A percentile compares a stretch with the other conserved stretches of the same genome.
phyloP scores from a whole-genome alignment of 1,284 basidiomycete genomes.

The Ceratobasidium sp. region DNA sequence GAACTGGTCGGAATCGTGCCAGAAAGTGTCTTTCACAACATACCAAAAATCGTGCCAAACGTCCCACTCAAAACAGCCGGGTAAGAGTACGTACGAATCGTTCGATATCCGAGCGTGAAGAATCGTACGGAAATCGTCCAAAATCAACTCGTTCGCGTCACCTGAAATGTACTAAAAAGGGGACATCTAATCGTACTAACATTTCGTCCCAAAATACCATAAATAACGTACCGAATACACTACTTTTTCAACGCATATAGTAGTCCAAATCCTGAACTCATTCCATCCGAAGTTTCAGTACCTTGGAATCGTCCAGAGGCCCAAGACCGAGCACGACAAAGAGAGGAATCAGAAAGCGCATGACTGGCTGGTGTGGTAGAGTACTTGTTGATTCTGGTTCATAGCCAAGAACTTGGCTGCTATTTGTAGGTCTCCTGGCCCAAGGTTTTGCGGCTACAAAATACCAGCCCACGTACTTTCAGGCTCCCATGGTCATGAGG shows the following conservation, averaged over 20 bases:
- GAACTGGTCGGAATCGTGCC: not conserved
- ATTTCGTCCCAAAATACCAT: constrained; percentile 13
- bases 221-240: constrained; percentile 4
- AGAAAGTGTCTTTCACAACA: not conserved
- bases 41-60: not conserved
- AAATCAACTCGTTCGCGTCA: not conserved
- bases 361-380: too few relatives aligned
- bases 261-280: not conserved
- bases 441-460: too few relatives aligned
- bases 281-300: constrained; percentile 15
- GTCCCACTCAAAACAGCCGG: not conserved
- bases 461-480: too few relatives aligned
- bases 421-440: too few relatives aligned
- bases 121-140: constrained; percentile 3
- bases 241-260: not conserved
- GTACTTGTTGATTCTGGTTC: too few relatives aligned
- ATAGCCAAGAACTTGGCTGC: too few relatives aligned
- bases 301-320: not conserved
- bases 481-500: too few relatives aligned
- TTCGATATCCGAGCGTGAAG: not conserved
- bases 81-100: constrained; percentile 11
- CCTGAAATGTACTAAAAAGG: constrained; percentile 3
- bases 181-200: not conserved
- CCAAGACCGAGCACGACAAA: too few relatives aligned
- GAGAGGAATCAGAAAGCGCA: too few relatives aligned